Conservation (phyloP, 2,329 filamentous ascomycete genomes). For the Trichoderma lentiforme region DNA sequence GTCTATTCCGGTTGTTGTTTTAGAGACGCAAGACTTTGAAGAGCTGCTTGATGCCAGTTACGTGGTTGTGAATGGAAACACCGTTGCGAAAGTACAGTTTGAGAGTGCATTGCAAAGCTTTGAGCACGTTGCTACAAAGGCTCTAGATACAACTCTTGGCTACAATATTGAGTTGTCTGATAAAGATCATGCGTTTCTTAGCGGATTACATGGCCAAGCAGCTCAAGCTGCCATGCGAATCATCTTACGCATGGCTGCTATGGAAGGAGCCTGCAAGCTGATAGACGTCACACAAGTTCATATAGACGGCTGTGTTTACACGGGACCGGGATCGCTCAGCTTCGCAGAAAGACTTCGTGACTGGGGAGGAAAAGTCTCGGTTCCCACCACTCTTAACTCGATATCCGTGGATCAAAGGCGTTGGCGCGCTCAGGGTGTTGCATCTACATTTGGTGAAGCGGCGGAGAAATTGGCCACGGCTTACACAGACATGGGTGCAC, state of each 20-base stretch:
- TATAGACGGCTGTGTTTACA: slow-evolving; percentile 43
- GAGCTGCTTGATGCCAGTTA: background rate
- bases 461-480: slow-evolving; percentile 35
- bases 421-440: slow-evolving; percentile 37
- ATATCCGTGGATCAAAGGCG: slow-evolving; percentile 42
- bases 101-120: background rate
- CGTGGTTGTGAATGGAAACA: background rate
- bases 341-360: slow-evolving; percentile 36
- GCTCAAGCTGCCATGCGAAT: slow-evolving; percentile 37
- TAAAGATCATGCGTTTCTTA: slow-evolving; percentile 27
- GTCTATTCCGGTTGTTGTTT: slow-evolving; percentile 38
- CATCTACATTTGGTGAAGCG: slow-evolving; percentile 28
- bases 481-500: slow-evolving; percentile 40
- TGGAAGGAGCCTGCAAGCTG: slow-evolving; percentile 33
- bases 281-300: slow-evolving; percentile 40
- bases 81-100: background rate
- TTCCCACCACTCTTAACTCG: slow-evolving; percentile 42
- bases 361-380: slow-evolving; percentile 34
- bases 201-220: slow-evolving; percentile 33
- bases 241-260: slow-evolving; percentile 34
- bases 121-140: background rate
- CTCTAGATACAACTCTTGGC: background rate
- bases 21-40: slow-evolving; percentile 23
- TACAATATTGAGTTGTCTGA: slow-evolving; percentile 7
- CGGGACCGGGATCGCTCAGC: slow-evolving; percentile 35